Evolutionary conservation across 192 early-diverging fungal species (phyloP).

Genomic region (Linnemannia elongata): DNA sequence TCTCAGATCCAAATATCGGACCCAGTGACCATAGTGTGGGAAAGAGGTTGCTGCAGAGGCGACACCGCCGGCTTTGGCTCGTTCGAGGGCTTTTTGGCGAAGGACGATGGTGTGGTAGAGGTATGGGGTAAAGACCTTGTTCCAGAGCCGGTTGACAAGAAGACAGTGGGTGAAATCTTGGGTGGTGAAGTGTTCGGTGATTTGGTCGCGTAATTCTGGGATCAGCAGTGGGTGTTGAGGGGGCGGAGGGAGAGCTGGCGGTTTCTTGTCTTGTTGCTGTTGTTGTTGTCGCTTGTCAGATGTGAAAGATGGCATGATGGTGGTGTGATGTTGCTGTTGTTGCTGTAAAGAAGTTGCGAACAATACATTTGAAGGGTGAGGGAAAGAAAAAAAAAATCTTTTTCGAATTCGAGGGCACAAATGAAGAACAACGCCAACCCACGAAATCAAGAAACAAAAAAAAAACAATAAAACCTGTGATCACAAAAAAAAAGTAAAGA

Average conservation of each 20-base stretch:
- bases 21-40: not conserved
- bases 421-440: not conserved
- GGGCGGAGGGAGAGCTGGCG: not conserved
- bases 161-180: not conserved
- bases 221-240: slow-evolving; percentile 13
- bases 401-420: not conserved
- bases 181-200: not conserved
- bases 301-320: not conserved
- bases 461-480: not conserved
- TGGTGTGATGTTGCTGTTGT: not conserved
- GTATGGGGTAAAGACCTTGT: slow-evolving; percentile 12
- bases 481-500: not conserved
- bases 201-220: slow-evolving; percentile 13
- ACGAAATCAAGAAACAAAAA: too few species aligned
- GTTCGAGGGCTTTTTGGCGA: not conserved
- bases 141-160: not conserved
- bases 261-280: not conserved
- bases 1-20: not conserved
- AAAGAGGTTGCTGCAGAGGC: not conserved
- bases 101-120: slow-evolving; percentile 5
- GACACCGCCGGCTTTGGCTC: not conserved
- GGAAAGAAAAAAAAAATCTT: not conserved
- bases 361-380: not conserved
- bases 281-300: not conserved
- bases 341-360: not conserved